A percentile compares a stretch with the other conserved stretches of the same genome.
Conservation (phyloP, 345 rosid species). For the Barbarea vulgaris region DNA sequence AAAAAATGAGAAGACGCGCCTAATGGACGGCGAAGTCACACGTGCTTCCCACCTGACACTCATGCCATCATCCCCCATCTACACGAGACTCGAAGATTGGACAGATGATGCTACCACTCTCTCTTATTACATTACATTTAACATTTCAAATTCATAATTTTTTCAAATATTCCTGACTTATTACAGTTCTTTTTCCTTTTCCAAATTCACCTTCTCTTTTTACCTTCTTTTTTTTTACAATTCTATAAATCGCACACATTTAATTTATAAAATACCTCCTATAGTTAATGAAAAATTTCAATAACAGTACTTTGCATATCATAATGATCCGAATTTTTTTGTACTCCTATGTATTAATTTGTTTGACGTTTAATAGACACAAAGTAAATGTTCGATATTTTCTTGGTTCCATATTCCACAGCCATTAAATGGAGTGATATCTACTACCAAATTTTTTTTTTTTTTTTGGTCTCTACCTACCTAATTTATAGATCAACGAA, state of each 20-base stretch:
- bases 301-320: background rate
- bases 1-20: slow-evolving; percentile 11
- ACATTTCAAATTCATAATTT: background rate
- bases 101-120: slow-evolving; percentile 29
- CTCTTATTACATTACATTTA: background rate
- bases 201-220: background rate
- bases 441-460: background rate
- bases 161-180: background rate
- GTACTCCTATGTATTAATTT: background rate
- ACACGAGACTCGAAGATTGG: slow-evolving; percentile 45
- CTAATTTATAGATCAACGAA: slow-evolving; percentile 1
- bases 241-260: background rate
- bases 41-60: slow-evolving; percentile 49
- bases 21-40: slow-evolving; percentile 46
- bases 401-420: slow-evolving; percentile 24
- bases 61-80: slow-evolving; percentile 44
- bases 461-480: background rate
- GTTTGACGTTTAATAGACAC: slow-evolving; percentile 28
- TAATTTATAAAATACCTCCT: too few relatives aligned
- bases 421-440: slow-evolving; percentile 18
- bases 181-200: background rate
- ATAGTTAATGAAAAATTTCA: background rate
- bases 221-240: background rate
- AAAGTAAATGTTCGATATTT: slow-evolving; percentile 9
- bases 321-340: background rate